Evolutionary conservation across 1,284 basidiomycete genomes (phyloP), one percentile per base, ranked within the genome.

Genomic region (Polyporus tsugae): DNA sequence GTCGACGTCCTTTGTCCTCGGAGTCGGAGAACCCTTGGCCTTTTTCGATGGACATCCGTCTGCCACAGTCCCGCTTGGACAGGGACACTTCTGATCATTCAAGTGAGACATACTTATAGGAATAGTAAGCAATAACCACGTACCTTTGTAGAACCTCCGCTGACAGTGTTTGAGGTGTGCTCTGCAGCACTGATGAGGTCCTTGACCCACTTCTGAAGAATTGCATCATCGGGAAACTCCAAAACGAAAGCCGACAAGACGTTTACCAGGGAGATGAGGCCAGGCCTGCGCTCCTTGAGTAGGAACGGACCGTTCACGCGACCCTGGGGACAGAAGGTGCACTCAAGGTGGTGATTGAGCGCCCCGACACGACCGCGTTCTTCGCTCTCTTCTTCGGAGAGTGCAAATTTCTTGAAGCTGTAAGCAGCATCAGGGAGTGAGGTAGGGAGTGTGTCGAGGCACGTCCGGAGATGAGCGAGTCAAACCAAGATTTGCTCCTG

Each of bases 261-360:
- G n/a, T 41, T 17, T 4, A 55, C 58, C 4, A 69, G 22, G 4
- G 60, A 60, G 9, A 57, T 46, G 3, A 69, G 62, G 6, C 68
- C 68, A 4, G 68, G 64, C 0, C 68, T 60, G n/a, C 64, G 59
- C 38, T 62, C 68, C 25, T 66, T 58, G 11, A 69, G 55, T n/a
- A 41, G 22, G 39, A 63, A 52, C 6, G 53, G 39, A 6, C 63
- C 59, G 13, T 60, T 59, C 9, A 10, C 6, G 4, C 64, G 64
- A 15, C 68, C 68, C 17, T 58, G 33, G 19, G 67, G 67, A 42
- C 67, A 68, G 52, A 68, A 68, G 2, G 49, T 39, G 22, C 59
- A 38, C 36, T 68, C 63, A 5, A 68, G 49, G 35, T 22, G 22
- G 46, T 46, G 67, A 36, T 68, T 68, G 22, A 68, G 44, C 10